Conservation (phyloP, 441 rosid genomes). For the Gossypium laxum region DNA sequence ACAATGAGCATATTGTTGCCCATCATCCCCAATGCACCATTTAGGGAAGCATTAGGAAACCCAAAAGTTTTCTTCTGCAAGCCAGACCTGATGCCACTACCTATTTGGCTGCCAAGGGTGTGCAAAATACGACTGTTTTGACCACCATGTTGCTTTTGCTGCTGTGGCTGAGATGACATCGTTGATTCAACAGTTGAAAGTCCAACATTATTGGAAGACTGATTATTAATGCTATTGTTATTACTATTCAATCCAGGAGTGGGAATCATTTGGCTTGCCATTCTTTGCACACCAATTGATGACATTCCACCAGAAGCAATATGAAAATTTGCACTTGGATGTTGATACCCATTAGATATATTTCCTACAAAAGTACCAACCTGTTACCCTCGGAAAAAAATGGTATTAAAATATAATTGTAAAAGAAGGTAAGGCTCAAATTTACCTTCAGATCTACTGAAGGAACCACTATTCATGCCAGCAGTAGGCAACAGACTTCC, state of each 20-base stretch:
- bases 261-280: conserved; percentile 89
- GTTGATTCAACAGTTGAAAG: conserved; percentile 60
- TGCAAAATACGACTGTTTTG: conserved; percentile 70
- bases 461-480: conserved; percentile 50
- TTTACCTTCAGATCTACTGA: conserved; percentile 40
- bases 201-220: conserved; percentile 54
- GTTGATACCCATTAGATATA: conserved; percentile 74
- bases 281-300: conserved; percentile 55
- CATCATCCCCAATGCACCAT: conserved; percentile 62
- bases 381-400: not conserved
- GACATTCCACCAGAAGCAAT: conserved; percentile 75
- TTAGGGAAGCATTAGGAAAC: conserved; percentile 55
- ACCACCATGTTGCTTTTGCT: conserved; percentile 68
- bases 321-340: conserved; percentile 55
- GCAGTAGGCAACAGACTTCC: conserved; percentile 48
- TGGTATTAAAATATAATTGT: conserved; percentile 8
- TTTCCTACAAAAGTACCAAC: conserved; percentile 38
- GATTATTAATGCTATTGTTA: conserved; percentile 27
- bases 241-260: conserved; percentile 72
- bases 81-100: conserved; percentile 60
- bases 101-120: conserved; percentile 74
- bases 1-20: conserved; percentile 46
- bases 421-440: not conserved
- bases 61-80: conserved; percentile 71
- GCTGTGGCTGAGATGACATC: conserved; percentile 57